These are phyloP conservation scores for Diaporthe sp. DNA, from an alignment of 2,329 filamentous ascomycete species.

Conservation along the genomic window DNA sequence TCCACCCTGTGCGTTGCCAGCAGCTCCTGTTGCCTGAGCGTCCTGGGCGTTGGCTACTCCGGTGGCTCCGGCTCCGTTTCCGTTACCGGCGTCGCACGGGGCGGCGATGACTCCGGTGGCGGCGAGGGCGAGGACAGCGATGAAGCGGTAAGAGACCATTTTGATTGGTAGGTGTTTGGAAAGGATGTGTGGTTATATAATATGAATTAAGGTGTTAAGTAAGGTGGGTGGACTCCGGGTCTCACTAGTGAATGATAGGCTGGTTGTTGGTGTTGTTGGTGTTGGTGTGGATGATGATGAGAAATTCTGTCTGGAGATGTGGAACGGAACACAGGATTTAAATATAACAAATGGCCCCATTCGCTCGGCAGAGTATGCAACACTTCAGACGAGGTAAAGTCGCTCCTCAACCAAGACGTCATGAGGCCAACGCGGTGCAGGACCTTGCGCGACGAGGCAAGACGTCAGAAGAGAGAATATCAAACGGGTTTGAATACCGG, in stretches of 20 bases:
- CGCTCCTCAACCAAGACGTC: background rate
- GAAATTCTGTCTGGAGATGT: background rate
- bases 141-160: slow-evolving; percentile 26
- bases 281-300: slow-evolving; percentile 2
- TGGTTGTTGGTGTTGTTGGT: background rate
- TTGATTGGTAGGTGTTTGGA: background rate
- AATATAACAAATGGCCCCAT: background rate
- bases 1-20: background rate
- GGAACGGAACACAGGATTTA: background rate
- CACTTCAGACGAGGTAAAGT: background rate
- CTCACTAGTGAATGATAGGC: background rate
- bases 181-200: background rate
- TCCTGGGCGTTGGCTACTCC: background rate
- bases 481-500: slow-evolving; percentile 10
- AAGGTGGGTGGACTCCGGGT: slow-evolving; percentile 7
- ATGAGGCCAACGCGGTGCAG: background rate
- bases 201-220: background rate
- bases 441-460: background rate
- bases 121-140: background rate
- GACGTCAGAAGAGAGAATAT: slow-evolving; percentile 1
- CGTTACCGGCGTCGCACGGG: background rate
- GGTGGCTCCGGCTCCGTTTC: background rate
- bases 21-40: background rate
- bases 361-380: too few species aligned
- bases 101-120: slow-evolving; percentile 17